Conservation (phyloP, 768 basidiomycete species). For the Phanerochaete sordida region DNA sequence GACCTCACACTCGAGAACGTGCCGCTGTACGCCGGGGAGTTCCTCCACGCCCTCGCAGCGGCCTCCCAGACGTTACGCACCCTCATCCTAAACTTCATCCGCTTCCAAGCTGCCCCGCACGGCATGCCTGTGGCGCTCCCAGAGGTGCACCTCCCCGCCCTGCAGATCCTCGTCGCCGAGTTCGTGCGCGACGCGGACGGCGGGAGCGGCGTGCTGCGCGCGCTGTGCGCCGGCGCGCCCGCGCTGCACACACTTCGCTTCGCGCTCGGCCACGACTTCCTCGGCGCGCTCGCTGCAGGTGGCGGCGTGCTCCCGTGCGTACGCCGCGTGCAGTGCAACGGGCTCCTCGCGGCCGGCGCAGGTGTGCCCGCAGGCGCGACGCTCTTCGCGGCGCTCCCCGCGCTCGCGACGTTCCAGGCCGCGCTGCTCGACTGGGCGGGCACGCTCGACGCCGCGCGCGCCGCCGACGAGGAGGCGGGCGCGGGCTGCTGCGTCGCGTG, state of each 20-base stretch:
- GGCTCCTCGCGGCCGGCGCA: too few relatives aligned
- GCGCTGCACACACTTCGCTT: too few relatives aligned
- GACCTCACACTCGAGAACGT: not conserved
- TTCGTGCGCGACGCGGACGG: not conserved
- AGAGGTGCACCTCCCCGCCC: not conserved
- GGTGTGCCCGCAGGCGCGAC: not conserved
- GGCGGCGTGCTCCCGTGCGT: too few relatives aligned
- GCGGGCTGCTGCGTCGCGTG: not conserved
- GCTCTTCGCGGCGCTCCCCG: not conserved
- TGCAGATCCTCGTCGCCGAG: not conserved
- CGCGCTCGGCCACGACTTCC: too few relatives aligned
- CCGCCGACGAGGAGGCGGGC: not conserved
- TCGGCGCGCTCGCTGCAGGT: too few relatives aligned
- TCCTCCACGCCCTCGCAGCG: not conserved
- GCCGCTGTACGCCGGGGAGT: not conserved
- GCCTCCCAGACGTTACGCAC: not conserved
- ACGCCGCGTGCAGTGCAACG: too few relatives aligned
- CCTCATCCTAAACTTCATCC: not conserved
- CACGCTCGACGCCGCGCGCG: not conserved
- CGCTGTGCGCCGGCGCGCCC: not conserved
- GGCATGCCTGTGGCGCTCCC: too few relatives aligned
- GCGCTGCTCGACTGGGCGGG: not conserved
- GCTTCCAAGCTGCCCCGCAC: too few relatives aligned
- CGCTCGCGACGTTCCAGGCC: not conserved
- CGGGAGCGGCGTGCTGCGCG: not conserved